A percentile compares a stretch with the other conserved stretches of the same genome.
phyloP scores from a whole-genome alignment of 2,329 filamentous ascomycete species.

The Albifimbria verrucaria region DNA sequence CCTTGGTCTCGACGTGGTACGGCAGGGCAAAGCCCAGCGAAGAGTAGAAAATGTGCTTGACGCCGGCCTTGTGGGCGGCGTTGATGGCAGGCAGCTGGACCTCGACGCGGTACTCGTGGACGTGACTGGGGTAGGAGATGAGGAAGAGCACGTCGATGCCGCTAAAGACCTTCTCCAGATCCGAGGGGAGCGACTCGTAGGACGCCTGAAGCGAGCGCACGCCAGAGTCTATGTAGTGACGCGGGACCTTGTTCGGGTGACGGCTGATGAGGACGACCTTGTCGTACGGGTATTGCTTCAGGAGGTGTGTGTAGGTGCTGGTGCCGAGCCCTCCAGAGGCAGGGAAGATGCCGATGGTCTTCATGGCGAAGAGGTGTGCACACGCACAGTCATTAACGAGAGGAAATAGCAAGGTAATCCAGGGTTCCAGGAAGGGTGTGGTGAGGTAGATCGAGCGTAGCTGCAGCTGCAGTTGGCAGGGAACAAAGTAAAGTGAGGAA shows the following conservation, averaged over 20 bases:
- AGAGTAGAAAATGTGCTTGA: constrained; percentile 55
- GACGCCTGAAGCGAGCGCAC: constrained; percentile 48
- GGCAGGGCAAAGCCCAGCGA: constrained; percentile 53
- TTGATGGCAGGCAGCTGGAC: constrained; percentile 44
- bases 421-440: not conserved
- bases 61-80: constrained; percentile 47
- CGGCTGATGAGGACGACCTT: constrained; percentile 46
- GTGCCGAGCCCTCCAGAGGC: constrained; percentile 50
- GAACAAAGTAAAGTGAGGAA: not conserved
- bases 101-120: constrained; percentile 40
- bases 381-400: not conserved
- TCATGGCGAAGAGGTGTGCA: constrained; percentile 14
- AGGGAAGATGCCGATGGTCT: constrained; percentile 44
- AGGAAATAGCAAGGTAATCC: not conserved
- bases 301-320: constrained; percentile 47
- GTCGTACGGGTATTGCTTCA: constrained; percentile 37
- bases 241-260: constrained; percentile 37
- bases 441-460: not conserved
- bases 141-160: constrained; percentile 51
- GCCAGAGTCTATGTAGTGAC: constrained; percentile 34
- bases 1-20: constrained; percentile 31
- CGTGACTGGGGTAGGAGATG: constrained; percentile 50
- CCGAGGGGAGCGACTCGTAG: constrained; percentile 42
- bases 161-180: constrained; percentile 43
- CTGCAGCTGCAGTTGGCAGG: not conserved